Percentiles rank a stretch among this genome's conserved stretches.
These are phyloP conservation scores for Cladosporium halotolerans DNA, from an alignment of 2,329 filamentous ascomycete genomes.

Conservation along the genomic window DNA sequence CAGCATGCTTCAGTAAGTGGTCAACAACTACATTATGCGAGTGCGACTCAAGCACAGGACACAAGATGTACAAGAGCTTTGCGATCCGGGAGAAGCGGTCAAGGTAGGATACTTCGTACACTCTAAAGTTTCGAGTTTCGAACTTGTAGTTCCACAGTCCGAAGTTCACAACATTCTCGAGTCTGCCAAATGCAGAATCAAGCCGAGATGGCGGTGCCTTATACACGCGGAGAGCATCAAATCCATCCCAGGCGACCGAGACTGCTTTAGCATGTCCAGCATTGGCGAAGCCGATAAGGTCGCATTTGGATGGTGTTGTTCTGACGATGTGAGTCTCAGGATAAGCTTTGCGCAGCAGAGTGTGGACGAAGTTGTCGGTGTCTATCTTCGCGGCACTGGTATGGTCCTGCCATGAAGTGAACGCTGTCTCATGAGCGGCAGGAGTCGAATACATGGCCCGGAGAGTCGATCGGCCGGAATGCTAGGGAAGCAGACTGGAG, in stretches of 20 bases:
- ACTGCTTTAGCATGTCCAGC: conserved; percentile 35
- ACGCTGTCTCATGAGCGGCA: no score
- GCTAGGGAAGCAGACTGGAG: no score
- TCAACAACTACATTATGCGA: neutral
- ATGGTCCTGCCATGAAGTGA: neutral
- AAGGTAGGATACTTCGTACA: conserved; percentile 30
- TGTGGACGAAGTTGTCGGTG: neutral
- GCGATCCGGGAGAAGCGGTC: neutral
- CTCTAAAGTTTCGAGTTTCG: conserved; percentile 32
- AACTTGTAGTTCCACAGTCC: conserved; percentile 38
- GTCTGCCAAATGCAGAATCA: conserved; percentile 28
- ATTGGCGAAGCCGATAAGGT: conserved; percentile 36
- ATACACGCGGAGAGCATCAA: conserved; percentile 31
- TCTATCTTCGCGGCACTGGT: neutral
- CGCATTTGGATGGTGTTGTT: neutral
- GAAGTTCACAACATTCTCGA: conserved; percentile 34
- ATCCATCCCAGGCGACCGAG: conserved; percentile 29
- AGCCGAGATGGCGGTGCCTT: conserved; percentile 31
- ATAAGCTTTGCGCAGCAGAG: neutral
- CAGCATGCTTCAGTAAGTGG: neutral
- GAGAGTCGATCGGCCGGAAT: no score
- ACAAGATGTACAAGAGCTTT: neutral
- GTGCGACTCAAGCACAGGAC: neutral
- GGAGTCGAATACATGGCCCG: no score
- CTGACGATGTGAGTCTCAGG: neutral